Conservation (phyloP, 106 monocot genomes). For the Apostasia ramifera region DNA sequence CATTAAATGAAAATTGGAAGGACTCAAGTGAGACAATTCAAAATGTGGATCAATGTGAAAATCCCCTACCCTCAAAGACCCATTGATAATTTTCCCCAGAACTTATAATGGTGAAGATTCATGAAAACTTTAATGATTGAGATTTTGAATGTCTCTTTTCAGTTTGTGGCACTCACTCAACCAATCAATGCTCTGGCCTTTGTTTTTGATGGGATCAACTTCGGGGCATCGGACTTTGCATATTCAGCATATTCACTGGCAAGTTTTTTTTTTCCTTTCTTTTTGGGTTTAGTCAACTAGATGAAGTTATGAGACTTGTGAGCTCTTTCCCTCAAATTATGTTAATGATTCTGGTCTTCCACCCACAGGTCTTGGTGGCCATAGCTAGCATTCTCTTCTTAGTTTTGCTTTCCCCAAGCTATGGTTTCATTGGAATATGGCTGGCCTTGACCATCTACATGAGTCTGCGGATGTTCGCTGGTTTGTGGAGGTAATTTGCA, state of each 20-base stretch:
- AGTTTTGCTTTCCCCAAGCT: conserved; percentile 36
- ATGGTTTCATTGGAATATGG: conserved; percentile 90
- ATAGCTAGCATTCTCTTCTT: conserved; percentile 55
- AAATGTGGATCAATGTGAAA: no score
- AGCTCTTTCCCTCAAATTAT: background rate
- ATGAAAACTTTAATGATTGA: no score
- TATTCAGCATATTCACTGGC: conserved; percentile 96
- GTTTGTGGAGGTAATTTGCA: conserved; percentile 65
- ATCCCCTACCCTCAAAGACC: no score
- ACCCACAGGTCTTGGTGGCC: conserved; percentile 66
- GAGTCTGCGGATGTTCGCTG: conserved; percentile 63
- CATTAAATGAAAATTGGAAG: no score
- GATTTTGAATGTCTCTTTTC: conserved; percentile 4
- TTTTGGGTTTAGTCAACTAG: background rate
- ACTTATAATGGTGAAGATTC: background rate
- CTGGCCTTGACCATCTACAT: conserved; percentile 76
- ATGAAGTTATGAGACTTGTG: background rate
- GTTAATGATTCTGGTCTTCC: background rate
- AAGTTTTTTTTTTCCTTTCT: conserved; percentile 7
- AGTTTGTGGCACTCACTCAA: conserved; percentile 92
- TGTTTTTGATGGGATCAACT: conserved; percentile 95
- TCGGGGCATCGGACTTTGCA: conserved; percentile 89
- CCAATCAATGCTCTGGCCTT: conserved; percentile 84
- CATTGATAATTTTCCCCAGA: background rate
- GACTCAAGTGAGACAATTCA: no score